phyloP scores from a whole-genome alignment of 306 rosid genomes.

The Clitoria ternatea region DNA sequence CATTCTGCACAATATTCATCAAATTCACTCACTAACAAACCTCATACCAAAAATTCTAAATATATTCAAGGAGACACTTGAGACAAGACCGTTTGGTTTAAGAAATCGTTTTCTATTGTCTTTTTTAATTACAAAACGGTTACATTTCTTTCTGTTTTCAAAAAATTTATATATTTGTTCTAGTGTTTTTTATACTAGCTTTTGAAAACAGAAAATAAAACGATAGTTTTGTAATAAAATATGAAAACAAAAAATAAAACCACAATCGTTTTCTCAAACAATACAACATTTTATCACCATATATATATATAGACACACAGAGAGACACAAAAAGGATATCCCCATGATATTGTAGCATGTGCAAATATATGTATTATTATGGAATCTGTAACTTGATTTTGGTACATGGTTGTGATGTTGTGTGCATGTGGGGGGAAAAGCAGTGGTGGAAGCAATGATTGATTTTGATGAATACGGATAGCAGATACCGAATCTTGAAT shows the following conservation, averaged over 20 bases:
- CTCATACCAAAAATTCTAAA: neutral
- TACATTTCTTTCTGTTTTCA: too few relatives aligned
- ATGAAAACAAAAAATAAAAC: too few relatives aligned
- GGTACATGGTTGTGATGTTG: neutral
- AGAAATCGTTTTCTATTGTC: too few relatives aligned
- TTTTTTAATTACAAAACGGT: too few relatives aligned
- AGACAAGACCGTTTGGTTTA: too few relatives aligned
- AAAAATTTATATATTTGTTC: neutral
- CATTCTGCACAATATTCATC: slow-evolving; percentile 60
- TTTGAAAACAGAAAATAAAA: too few relatives aligned
- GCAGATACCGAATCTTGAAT: slow-evolving; percentile 16
- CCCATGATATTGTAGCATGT: neutral
- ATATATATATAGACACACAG: too few relatives aligned
- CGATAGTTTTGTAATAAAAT: too few relatives aligned
- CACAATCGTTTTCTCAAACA: too few relatives aligned
- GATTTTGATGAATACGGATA: slow-evolving; percentile 2
- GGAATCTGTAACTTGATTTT: neutral
- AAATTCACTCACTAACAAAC: neutral
- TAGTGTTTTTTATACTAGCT: too few relatives aligned
- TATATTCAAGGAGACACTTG: neutral
- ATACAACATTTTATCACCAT: too few relatives aligned
- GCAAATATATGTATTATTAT: neutral
- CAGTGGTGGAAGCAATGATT: slow-evolving; percentile 23
- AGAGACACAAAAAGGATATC: neutral
- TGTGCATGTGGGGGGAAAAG: slow-evolving; percentile 7